Evolutionary conservation across 2,329 filamentous ascomycete species (phyloP).

Genomic region (Verticillium zaregamsianum): DNA sequence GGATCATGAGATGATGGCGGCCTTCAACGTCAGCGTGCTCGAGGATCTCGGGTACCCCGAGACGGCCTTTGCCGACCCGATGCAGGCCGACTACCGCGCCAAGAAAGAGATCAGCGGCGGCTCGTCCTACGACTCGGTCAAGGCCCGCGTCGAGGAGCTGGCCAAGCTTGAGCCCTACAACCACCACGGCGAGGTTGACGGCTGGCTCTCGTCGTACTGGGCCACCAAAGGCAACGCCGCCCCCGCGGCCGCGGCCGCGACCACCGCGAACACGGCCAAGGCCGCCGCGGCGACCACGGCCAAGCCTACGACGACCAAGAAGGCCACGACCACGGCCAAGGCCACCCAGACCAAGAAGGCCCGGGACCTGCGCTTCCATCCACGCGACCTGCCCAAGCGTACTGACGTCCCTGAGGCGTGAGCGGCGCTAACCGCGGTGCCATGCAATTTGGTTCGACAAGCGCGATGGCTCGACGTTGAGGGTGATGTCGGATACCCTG

Average conservation of each 20-base stretch:
- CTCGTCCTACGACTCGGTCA: slow-evolving; percentile 21
- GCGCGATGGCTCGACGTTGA: background rate
- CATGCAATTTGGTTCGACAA: background rate
- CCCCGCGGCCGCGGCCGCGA: background rate
- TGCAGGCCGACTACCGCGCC: slow-evolving; percentile 30
- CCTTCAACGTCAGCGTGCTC: slow-evolving; percentile 35
- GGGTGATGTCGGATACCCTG: background rate
- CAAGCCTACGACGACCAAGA: background rate
- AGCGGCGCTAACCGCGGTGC: background rate
- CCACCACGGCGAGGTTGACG: slow-evolving; percentile 23
- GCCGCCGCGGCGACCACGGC: background rate
- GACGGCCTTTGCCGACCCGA: slow-evolving; percentile 31
- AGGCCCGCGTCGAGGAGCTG: slow-evolving; percentile 24
- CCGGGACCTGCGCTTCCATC: slow-evolving; percentile 4
- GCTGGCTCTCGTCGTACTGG: slow-evolving; percentile 26
- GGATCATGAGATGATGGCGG: slow-evolving; percentile 39
- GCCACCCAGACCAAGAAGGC: background rate
- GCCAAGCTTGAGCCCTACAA: slow-evolving; percentile 27
- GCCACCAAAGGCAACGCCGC: slow-evolving; percentile 8
- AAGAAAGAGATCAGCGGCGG: slow-evolving; percentile 19
- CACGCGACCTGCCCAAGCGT: slow-evolving; percentile 2
- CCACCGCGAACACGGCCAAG: background rate
- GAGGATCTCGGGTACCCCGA: slow-evolving; percentile 31
- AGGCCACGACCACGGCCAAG: background rate
- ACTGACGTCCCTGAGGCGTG: slow-evolving; percentile 2